A percentile compares a stretch with the other conserved stretches of the same genome.
Conservation (phyloP, 352 stramenopile species). For the Phytophthora sansomeana region DNA sequence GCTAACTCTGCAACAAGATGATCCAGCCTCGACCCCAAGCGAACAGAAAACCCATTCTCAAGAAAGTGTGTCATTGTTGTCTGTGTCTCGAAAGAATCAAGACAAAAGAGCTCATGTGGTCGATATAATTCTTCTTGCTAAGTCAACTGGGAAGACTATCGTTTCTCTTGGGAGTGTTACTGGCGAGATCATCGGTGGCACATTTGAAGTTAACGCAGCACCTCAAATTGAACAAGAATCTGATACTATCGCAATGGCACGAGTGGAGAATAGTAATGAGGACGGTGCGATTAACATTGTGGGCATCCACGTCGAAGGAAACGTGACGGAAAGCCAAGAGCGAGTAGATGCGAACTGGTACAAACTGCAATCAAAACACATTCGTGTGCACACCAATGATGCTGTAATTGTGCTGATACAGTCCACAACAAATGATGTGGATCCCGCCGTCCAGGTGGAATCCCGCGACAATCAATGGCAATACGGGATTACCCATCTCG, state of each 20-base stretch:
- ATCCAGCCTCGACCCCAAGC: background rate
- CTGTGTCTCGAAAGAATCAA: conserved; percentile 6
- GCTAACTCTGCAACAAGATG: conserved; percentile 1
- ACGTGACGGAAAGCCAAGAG: conserved; percentile 10
- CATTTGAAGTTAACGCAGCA: conserved; percentile 20
- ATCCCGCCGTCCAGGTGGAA: conserved; percentile 28
- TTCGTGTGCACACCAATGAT: conserved; percentile 27
- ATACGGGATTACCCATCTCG: conserved; percentile 23
- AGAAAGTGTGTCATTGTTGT: conserved; percentile 11
- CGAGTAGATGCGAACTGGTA: conserved; percentile 22
- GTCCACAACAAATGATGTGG: conserved; percentile 12
- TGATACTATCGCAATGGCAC: background rate
- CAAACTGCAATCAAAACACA: conserved; percentile 19
- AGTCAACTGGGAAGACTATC: background rate
- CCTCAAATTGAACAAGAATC: background rate
- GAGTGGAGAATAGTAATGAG: background rate
- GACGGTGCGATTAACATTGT: conserved; percentile 13
- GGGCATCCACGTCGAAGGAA: conserved; percentile 23
- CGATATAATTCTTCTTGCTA: conserved; percentile 9
- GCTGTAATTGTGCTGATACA: conserved; percentile 21
- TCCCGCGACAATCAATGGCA: conserved; percentile 17
- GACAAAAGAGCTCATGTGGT: background rate
- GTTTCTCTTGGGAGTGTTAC: conserved; percentile 23
- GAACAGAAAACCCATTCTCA: background rate
- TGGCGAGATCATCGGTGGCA: conserved; percentile 16